Conservation (phyloP, 2,329 filamentous ascomycete species). For the Trichoderma citrinoviride region DNA sequence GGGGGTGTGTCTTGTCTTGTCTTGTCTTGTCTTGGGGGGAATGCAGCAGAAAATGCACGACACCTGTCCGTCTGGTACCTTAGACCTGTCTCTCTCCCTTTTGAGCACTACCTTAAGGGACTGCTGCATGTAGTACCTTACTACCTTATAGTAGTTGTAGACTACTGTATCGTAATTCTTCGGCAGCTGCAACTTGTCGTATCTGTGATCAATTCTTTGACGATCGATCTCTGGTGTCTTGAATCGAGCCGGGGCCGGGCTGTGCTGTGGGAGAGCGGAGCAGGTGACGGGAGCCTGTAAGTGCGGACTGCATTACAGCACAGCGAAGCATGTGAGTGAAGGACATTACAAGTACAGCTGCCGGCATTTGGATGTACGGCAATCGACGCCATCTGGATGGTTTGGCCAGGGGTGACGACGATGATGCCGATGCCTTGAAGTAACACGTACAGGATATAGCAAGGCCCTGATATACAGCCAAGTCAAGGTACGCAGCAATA, state of each 20-base stretch:
- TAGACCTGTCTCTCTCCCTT: background rate
- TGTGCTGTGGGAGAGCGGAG: conserved; percentile 20
- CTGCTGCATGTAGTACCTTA: too few relatives aligned
- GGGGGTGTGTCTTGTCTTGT: conserved; percentile 10
- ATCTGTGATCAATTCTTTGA: background rate
- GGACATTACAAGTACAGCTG: background rate
- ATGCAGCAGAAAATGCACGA: conserved; percentile 9
- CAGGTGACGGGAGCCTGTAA: conserved; percentile 3
- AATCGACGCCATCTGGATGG: background rate
- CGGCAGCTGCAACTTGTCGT: too few relatives aligned
- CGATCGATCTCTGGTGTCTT: conserved; percentile 13
- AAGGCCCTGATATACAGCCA: too few relatives aligned
- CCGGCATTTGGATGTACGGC: conserved; percentile 6
- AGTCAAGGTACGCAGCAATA: too few relatives aligned
- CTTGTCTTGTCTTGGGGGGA: background rate
- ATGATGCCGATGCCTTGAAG: background rate
- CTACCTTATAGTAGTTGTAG: too few relatives aligned
- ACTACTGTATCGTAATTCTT: too few relatives aligned
- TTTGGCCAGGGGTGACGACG: background rate
- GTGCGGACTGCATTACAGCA: conserved; percentile 13
- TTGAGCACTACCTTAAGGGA: too few relatives aligned
- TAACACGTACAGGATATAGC: background rate
- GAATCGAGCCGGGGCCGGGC: background rate
- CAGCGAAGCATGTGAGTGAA: conserved; percentile 9
- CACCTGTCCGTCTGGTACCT: background rate